Conservation (phyloP, 1,284 basidiomycete species). For the Leccinum cinnamomeum region DNA sequence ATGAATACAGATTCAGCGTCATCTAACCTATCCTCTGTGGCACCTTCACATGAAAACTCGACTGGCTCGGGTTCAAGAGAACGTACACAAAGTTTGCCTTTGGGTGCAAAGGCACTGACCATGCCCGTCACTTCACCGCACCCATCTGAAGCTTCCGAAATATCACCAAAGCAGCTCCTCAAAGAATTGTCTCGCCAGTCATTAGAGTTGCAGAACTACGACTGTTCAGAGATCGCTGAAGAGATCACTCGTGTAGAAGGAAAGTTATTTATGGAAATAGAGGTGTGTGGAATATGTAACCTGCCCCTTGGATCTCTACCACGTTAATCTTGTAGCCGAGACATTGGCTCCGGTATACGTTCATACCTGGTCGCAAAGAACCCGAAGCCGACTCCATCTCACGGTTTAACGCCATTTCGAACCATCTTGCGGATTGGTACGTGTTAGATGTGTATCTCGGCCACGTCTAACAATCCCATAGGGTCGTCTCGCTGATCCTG, state of each 20-base stretch:
- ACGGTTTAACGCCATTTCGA: constrained; percentile 67
- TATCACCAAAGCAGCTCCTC: constrained; percentile 52
- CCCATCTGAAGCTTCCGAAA: constrained; percentile 26
- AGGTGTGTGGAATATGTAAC: constrained; percentile 44
- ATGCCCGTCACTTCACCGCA: constrained; percentile 20
- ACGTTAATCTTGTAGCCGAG: constrained; percentile 53
- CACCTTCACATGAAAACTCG: constrained; percentile 26
- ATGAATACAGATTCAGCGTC: constrained; percentile 23
- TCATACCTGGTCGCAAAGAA: constrained; percentile 65
- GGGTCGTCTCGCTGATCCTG: constrained; percentile 77
- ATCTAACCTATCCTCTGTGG: constrained; percentile 20
- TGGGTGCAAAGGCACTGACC: constrained; percentile 43
- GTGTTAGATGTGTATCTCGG: constrained; percentile 21
- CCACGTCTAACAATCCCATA: constrained; percentile 28
- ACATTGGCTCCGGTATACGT: constrained; percentile 76
- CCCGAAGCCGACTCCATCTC: constrained; percentile 62
- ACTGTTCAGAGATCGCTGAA: constrained; percentile 67
- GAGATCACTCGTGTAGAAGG: constrained; percentile 73
- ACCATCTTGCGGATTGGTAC: constrained; percentile 76
- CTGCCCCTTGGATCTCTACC: constrained; percentile 7
- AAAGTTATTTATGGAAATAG: constrained; percentile 63
- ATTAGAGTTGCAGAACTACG: constrained; percentile 51
- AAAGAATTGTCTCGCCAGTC: constrained; percentile 60
- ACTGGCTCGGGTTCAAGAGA: constrained; percentile 42
- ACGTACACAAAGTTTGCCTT: constrained; percentile 63